These are phyloP conservation scores for Chrysopogon serrulatus DNA, from an alignment of 176 grass and related monocot genomes.

Conservation along the genomic window DNA sequence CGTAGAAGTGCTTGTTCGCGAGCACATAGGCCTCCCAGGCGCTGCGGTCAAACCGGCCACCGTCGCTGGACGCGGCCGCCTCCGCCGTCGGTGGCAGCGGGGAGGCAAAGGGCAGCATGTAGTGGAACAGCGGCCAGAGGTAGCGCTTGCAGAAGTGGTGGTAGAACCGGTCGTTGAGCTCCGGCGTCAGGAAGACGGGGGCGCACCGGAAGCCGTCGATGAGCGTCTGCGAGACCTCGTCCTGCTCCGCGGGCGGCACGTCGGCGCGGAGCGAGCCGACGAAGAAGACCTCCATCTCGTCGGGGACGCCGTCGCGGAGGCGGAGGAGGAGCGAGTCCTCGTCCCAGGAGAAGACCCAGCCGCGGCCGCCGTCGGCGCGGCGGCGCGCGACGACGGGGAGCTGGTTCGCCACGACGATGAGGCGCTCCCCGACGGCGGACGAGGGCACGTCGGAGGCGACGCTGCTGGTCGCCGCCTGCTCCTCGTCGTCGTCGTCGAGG, in stretches of 20 bases:
- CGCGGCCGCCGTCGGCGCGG: conserved; percentile 48
- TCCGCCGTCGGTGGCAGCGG: neutral
- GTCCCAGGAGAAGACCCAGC: conserved; percentile 79
- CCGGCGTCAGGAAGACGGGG: conserved; percentile 66
- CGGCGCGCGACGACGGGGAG: conserved; percentile 63
- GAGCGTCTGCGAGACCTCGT: conserved; percentile 72
- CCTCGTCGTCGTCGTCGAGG: conserved; percentile 75
- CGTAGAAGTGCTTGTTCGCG: conserved; percentile 78
- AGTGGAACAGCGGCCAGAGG: conserved; percentile 96
- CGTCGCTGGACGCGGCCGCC: neutral
- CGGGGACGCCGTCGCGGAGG: conserved; percentile 73
- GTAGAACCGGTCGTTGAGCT: conserved; percentile 75
- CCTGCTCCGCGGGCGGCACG: conserved; percentile 63
- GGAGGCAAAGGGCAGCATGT: conserved; percentile 75
- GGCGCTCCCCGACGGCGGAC: conserved; percentile 49
- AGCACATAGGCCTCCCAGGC: conserved; percentile 82
- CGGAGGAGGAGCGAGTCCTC: conserved; percentile 81
- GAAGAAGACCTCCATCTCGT: conserved; percentile 92
- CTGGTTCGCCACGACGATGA: conserved; percentile 83
- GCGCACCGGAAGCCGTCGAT: conserved; percentile 82
- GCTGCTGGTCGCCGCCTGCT: conserved; percentile 48
- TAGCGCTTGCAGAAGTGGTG: conserved; percentile 79
- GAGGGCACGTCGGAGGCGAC: conserved; percentile 81
- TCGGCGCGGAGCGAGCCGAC: conserved; percentile 71
- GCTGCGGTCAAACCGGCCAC: conserved; percentile 51